Conservation (phyloP, 176 grass and related monocot species). For the Zoysia japonica region DNA sequence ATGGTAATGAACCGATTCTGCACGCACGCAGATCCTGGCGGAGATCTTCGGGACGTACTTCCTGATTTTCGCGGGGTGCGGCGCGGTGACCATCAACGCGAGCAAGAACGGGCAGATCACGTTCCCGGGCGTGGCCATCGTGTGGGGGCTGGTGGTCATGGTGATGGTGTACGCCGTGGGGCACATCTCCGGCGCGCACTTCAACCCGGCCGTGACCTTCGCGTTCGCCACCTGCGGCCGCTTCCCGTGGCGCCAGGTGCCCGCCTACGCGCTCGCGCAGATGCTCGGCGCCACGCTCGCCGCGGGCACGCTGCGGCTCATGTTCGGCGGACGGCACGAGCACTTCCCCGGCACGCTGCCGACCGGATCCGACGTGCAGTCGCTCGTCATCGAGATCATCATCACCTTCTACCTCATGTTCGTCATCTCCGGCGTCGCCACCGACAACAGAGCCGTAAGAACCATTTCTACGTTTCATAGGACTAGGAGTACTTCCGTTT, state of each 20-base stretch:
- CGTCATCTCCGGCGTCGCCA: slow-evolving; percentile 84
- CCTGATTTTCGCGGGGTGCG: slow-evolving; percentile 87
- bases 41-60: slow-evolving; percentile 94
- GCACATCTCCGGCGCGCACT: slow-evolving; percentile 97
- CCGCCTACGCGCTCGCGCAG: slow-evolving; percentile 64
- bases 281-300: slow-evolving; percentile 62
- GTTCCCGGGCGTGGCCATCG: slow-evolving; percentile 79
- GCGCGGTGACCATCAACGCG: slow-evolving; percentile 79
- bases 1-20: no score
- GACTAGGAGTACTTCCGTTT: no score
- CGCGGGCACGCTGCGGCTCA: slow-evolving; percentile 60
- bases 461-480: neutral
- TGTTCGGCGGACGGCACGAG: slow-evolving; percentile 68
- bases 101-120: slow-evolving; percentile 70
- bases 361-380: slow-evolving; percentile 64
- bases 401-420: slow-evolving; percentile 92
- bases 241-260: slow-evolving; percentile 89
- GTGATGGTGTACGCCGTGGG: slow-evolving; percentile 96
- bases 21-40: slow-evolving; percentile 54
- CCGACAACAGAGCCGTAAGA: slow-evolving; percentile 79
- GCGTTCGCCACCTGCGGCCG: slow-evolving; percentile 78
- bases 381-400: slow-evolving; percentile 78
- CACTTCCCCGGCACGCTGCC: slow-evolving; percentile 70
- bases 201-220: slow-evolving; percentile 91
- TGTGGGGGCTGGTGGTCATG: slow-evolving; percentile 90